Percentiles rank a stretch among this genome's conserved stretches.
phyloP scores from a whole-genome alignment of 345 rosid species.

The Arabidopsis thaliana region TAIR10.1 NC_003070.9:10473001-10473500 shows the following conservation, averaged over 20 bases:
- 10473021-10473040: constrained; percentile 74
- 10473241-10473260: constrained; percentile 48
- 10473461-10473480: constrained; percentile 12
- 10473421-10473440: constrained; percentile 46
- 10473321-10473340: constrained; percentile 39
- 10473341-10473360: constrained; percentile 52
- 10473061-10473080: constrained; percentile 82
- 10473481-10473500: constrained; percentile 33
- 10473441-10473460: constrained; percentile 47
- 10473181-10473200: constrained; percentile 60
- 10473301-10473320: neutral
- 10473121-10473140: constrained; percentile 51
- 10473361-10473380: constrained; percentile 49
- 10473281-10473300: constrained; percentile 41
- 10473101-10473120: constrained; percentile 60
- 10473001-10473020: constrained; percentile 71
- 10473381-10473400: constrained; percentile 55
- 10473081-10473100: constrained; percentile 81
- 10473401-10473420: constrained; percentile 51
- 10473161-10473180: constrained; percentile 51
- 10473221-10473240: constrained; percentile 76
- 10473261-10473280: neutral
- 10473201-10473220: constrained; percentile 67
- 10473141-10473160: constrained; percentile 66
- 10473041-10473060: constrained; percentile 64